Evolutionary conservation across 345 rosid genomes (phyloP).

Genomic region (Euphorbia peplus): DNA sequence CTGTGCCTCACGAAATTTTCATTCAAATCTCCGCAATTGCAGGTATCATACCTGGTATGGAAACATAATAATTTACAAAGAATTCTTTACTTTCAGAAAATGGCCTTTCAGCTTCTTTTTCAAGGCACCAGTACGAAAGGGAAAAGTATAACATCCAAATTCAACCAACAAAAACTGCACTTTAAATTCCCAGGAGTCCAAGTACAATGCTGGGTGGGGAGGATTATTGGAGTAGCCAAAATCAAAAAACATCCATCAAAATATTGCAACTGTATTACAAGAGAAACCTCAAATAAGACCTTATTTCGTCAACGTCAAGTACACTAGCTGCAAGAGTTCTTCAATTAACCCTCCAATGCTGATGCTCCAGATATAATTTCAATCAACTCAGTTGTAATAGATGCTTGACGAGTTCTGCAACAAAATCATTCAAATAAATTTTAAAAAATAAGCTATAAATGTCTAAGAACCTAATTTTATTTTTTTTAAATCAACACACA

Average conservation of each 20-base stretch:
- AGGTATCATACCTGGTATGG: too few species aligned
- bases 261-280: constrained; percentile 19
- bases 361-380: constrained; percentile 98
- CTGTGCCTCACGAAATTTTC: too few species aligned
- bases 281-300: constrained; percentile 25
- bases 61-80: constrained; percentile 1
- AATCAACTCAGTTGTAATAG: constrained; percentile 92
- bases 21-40: too few species aligned
- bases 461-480: background rate
- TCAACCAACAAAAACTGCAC: background rate
- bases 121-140: background rate
- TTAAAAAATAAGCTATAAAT: background rate
- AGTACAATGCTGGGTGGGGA: constrained; percentile 13
- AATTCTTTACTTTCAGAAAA: background rate
- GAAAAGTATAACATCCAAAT: background rate
- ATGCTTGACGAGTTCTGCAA: constrained; percentile 95
- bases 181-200: constrained; percentile 24
- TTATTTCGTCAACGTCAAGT: constrained; percentile 41
- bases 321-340: background rate
- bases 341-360: constrained; percentile 61
- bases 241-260: constrained; percentile 19
- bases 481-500: too few species aligned
- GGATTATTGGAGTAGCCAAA: constrained; percentile 36
- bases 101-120: background rate
- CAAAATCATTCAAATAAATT: background rate